phyloP scores from a whole-genome alignment of 805 yeast genomes.

The Suhomyces pyralidae region DNA sequence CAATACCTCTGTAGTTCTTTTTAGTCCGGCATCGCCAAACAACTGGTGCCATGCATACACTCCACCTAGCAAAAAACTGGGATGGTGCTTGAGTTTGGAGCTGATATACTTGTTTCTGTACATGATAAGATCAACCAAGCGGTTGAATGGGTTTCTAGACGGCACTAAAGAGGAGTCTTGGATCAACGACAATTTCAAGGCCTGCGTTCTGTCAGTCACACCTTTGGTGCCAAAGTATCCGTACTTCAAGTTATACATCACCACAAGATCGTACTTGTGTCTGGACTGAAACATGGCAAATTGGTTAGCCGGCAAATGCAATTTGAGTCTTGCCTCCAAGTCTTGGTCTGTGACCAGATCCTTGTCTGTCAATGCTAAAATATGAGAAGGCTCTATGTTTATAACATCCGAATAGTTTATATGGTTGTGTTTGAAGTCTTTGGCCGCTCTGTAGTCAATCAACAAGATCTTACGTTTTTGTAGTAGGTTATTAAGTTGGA shows the following conservation, averaged over 20 bases:
- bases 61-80: slow-evolving; percentile 38
- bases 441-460: slow-evolving; percentile 67
- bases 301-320: slow-evolving; percentile 57
- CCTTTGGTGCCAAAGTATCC: slow-evolving; percentile 20
- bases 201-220: slow-evolving; percentile 28
- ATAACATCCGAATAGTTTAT: slow-evolving; percentile 56
- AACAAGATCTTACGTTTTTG: slow-evolving; percentile 41
- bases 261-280: slow-evolving; percentile 56
- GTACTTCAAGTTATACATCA: slow-evolving; percentile 56
- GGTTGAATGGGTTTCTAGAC: slow-evolving; percentile 54
- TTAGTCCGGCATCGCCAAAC: slow-evolving; percentile 26
- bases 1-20: slow-evolving; percentile 13
- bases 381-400: slow-evolving; percentile 65
- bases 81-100: slow-evolving; percentile 30
- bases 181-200: slow-evolving; percentile 36
- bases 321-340: slow-evolving; percentile 58
- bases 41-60: slow-evolving; percentile 29
- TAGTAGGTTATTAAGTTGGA: slow-evolving; percentile 12
- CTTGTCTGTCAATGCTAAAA: slow-evolving; percentile 15
- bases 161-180: slow-evolving; percentile 37
- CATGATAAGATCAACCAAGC: slow-evolving; percentile 39
- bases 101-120: slow-evolving; percentile 32
- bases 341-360: slow-evolving; percentile 56
- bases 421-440: slow-evolving; percentile 61
- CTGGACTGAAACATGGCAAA: slow-evolving; percentile 52